Evolutionary conservation across 768 basidiomycete genomes (phyloP).

Genomic region (Phlegmacium glaucopus): DNA sequence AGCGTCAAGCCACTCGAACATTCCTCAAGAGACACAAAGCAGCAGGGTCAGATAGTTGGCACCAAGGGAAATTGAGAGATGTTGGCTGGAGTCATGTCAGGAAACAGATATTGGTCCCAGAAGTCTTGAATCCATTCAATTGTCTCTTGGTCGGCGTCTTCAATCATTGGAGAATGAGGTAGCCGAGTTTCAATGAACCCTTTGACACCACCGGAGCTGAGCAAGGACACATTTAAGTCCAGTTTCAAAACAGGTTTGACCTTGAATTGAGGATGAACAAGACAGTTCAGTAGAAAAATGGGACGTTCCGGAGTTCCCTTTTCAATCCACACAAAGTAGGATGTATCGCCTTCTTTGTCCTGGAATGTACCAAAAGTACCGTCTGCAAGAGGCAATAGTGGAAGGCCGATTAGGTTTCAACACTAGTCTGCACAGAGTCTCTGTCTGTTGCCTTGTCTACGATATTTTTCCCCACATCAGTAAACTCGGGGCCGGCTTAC

Average conservation of each 20-base stretch:
- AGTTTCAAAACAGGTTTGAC: constrained; percentile 14
- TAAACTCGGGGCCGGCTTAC: too few relatives aligned
- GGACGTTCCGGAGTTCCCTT: constrained; percentile 3
- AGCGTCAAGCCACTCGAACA: constrained; percentile 23
- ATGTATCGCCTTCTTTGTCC: constrained; percentile 1
- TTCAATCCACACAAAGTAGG: constrained; percentile 26
- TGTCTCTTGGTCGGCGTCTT: constrained; percentile 7
- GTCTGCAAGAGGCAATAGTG: constrained; percentile 35
- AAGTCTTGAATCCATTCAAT: constrained; percentile 29
- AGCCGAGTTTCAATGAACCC: constrained; percentile 9
- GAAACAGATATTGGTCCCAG: constrained; percentile 25
- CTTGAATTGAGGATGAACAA: constrained; percentile 27
- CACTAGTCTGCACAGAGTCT: too few relatives aligned
- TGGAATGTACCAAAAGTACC: constrained; percentile 26
- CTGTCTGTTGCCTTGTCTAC: background rate
- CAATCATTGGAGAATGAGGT: background rate
- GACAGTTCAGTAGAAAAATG: constrained; percentile 20
- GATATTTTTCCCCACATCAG: constrained; percentile 5
- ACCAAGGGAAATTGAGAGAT: constrained; percentile 31
- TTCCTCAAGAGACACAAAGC: constrained; percentile 29
- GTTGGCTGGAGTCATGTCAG: constrained; percentile 8
- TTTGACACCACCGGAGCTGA: constrained; percentile 13
- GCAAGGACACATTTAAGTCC: constrained; percentile 21
- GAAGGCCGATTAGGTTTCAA: constrained; percentile 23
- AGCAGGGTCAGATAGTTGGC: constrained; percentile 19